Base-by-base conservation (phyloP, 345 rosid species). In the Camelina sativa region DNA sequence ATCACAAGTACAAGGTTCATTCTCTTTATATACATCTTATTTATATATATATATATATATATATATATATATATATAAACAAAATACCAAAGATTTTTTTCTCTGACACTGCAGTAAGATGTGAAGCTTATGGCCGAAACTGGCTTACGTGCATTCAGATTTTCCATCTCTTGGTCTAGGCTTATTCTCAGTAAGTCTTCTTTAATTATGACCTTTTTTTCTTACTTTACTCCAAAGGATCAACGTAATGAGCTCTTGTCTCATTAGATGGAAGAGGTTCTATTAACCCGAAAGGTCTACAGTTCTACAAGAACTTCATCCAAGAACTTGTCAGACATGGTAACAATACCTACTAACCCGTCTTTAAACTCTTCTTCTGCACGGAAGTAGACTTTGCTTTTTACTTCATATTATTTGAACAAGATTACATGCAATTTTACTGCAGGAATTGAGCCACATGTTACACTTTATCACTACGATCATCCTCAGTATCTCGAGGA, bases 221-320 rank as follows among this genome's bases (percentile, higher is more conserved):
- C 19, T 6, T 6, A 2, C 51, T 15, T 46, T n/a, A 46, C 51
- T 46, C 2, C 9, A n/a, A 46, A 2, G 19, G 1, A 46, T n/a
- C 19, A 46, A 46, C 16, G 1, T 1, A 6, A 4, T 37, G 4
- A 46, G 19, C 51, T 46, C 17, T 46, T 46, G 20, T 46, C 51
- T 46, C 8, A n/a, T n/a, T 46, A 46, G 51, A 46, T 46, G 51
- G 51, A 46, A 46, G 51, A 46, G 51, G 51, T n/a, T 7, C 51
- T 1, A 46, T 46, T 46, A 46, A 46, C 51, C 19, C 51, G 9
- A n/a, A 46, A 46, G 51, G 51, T 46, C 51, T 46, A 46, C 51
- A 15, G 8, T 46, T 46, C 9, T 46, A 46, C 10, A 46, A 46
- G 19, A 46, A 46, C 4, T 46, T 46, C 9, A 46, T 46, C 17